Conservation (phyloP, 2,329 filamentous ascomycete species). For the Penicillium fuscoglaucum region DNA sequence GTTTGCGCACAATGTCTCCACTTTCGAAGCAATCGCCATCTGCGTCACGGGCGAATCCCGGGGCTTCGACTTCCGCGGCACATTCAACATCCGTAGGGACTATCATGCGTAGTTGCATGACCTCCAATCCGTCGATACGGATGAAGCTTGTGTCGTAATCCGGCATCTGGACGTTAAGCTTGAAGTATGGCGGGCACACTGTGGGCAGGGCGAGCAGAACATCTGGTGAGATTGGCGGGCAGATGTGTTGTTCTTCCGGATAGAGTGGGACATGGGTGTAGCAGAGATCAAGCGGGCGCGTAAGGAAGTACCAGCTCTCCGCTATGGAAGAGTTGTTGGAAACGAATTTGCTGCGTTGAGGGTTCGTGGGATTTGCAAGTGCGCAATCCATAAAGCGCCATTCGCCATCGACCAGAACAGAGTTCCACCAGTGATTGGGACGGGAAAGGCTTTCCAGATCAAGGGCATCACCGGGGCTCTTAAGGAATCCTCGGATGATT, state of each 20-base stretch:
- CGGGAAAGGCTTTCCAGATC: conserved; percentile 81
- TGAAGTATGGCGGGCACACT: conserved; percentile 85
- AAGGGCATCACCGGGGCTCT: conserved; percentile 78
- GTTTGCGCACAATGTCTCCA: conserved; percentile 80
- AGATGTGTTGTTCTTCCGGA: conserved; percentile 87
- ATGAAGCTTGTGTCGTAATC: conserved; percentile 88
- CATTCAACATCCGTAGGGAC: conserved; percentile 90
- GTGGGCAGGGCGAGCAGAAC: conserved; percentile 83
- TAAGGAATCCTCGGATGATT: conserved; percentile 84
- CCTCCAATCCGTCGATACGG: conserved; percentile 86
- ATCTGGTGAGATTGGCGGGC: conserved; percentile 82
- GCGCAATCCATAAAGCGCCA: conserved; percentile 97
- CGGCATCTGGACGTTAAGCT: conserved; percentile 72
- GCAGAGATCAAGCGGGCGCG: conserved; percentile 82
- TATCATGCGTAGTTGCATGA: conserved; percentile 83
- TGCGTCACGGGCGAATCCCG: conserved; percentile 73
- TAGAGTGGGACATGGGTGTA: conserved; percentile 93
- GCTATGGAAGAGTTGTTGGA: conserved; percentile 67
- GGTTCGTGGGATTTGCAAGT: conserved; percentile 86
- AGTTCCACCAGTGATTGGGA: conserved; percentile 97
- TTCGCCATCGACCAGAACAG: conserved; percentile 86
- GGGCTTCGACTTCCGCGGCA: conserved; percentile 86
- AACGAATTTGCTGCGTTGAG: conserved; percentile 74
- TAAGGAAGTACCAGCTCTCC: conserved; percentile 92
- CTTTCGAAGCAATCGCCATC: conserved; percentile 95